Evolutionary conservation across 192 early-diverging fungal species (phyloP), one percentile per base, ranked within the genome.

Genomic region (Coemansia sp.): DNA sequence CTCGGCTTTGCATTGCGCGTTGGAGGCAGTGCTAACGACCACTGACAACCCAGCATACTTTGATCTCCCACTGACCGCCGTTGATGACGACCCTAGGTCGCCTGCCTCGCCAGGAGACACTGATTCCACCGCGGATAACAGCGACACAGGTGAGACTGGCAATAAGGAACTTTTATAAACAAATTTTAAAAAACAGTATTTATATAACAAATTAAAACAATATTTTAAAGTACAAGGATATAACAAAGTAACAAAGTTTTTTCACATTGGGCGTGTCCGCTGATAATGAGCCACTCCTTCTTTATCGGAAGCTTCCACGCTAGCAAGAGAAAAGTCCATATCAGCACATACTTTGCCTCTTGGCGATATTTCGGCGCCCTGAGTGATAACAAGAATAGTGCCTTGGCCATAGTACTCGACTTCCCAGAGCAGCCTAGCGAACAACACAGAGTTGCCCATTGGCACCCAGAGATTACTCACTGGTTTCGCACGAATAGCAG

Each of bases 391-490:
- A 3, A 65, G 63, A 12, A 81, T 75, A 11, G 78, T 75, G 2
- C 78, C 78, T 27, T 75, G 62, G 13, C 78, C 78, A 13, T 69
- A 60, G 30, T 58, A 11, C 67, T 81, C 73, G 47, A 73, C 27
- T 1, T 81, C 72, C 62, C 65, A 43, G 18, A 74, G 18, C 10
- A 81, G 29, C 1, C 61, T 12, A 0, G 45, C 55, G 62, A 80
- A 80, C 62, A 75, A 43, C 15, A 38, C 38, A 0, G 5, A 8
- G 70, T 73, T 65, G 16, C 50, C 67, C 44, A 76, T 53, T 2
- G 78, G 78, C 60, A 81, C 78, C 78, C 78, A 81, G 64, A 81
- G 64, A 15, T 61, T 75, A 61, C 73, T 67, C 13, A 70, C 64
- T 0, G 78, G 62, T 5, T 45, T 60, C 6, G 78, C 78, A 12